phyloP scores from a whole-genome alignment of 2,329 filamentous ascomycete genomes.

The Paecilomyces formosus region DNA sequence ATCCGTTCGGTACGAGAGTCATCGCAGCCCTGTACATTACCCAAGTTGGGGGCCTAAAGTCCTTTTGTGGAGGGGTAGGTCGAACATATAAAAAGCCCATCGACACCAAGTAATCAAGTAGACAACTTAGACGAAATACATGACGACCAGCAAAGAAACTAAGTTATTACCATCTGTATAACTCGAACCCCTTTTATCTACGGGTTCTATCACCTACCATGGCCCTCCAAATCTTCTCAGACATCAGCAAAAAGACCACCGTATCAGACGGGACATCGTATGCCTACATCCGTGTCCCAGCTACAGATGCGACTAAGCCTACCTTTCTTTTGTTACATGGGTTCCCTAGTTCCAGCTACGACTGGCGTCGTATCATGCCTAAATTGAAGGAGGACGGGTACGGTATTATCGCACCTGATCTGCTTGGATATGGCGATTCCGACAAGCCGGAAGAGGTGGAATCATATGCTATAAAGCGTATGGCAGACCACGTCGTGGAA shows the following conservation, averaged over 20 bases:
- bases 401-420: conserved; percentile 38
- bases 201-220: not conserved
- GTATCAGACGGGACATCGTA: conserved; percentile 10
- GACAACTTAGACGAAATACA: too few species aligned
- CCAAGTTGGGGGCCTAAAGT: too few species aligned
- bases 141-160: too few species aligned
- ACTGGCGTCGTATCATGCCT: conserved; percentile 36
- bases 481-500: conserved; percentile 26
- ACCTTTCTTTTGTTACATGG: conserved; percentile 45
- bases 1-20: too few species aligned
- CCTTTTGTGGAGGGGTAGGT: too few species aligned
- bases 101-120: too few species aligned
- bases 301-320: conserved; percentile 7
- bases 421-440: conserved; percentile 33
- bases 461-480: conserved; percentile 21
- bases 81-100: too few species aligned
- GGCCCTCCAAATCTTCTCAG: conserved; percentile 4
- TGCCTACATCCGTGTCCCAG: conserved; percentile 21
- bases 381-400: conserved; percentile 30
- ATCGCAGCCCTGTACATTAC: too few species aligned
- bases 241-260: conserved; percentile 1
- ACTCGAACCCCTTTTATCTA: not conserved
- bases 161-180: not conserved
- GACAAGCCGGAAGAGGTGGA: conserved; percentile 19
- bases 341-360: conserved; percentile 40